phyloP scores from a whole-genome alignment of 148 eudicot species.

The Cornus suecica region DNA sequence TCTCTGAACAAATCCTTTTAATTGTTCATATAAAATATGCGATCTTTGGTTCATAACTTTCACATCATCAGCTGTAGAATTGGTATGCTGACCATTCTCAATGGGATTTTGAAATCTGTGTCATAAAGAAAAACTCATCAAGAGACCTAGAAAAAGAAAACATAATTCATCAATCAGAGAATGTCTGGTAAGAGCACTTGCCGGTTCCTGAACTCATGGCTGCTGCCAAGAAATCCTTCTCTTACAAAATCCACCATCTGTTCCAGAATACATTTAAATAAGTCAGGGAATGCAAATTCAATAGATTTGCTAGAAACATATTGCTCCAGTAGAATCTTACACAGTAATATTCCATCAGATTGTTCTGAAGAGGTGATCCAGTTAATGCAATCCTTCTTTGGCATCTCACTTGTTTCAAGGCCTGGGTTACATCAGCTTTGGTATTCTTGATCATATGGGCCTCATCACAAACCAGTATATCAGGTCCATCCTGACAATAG shows the following conservation, averaged over 20 bases:
- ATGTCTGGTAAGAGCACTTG: conserved; percentile 21
- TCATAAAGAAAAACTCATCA: conserved; percentile 12
- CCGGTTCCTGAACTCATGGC: conserved; percentile 98
- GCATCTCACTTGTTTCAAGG: conserved; percentile 84
- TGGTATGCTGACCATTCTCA: conserved; percentile 89
- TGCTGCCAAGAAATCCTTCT: conserved; percentile 96
- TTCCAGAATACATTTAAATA: conserved; percentile 7
- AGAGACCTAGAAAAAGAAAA: neutral
- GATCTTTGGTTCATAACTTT: conserved; percentile 97
- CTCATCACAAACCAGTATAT: conserved; percentile 97
- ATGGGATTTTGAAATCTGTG: conserved; percentile 96
- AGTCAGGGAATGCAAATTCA: neutral
- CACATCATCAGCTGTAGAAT: conserved; percentile 87
- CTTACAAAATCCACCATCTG: conserved; percentile 99
- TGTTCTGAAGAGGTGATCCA: conserved; percentile 98
- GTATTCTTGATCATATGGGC: conserved; percentile 97
- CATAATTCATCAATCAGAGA: neutral
- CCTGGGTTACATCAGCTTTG: conserved; percentile 83
- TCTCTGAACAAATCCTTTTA: conserved; percentile 96
- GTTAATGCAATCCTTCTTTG: conserved; percentile 97
- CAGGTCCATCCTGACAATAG: conserved; percentile 83
- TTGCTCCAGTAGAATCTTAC: conserved; percentile 43
- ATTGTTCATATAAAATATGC: conserved; percentile 86
- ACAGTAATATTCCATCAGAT: conserved; percentile 98
- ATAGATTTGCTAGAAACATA: neutral